Evolutionary conservation across 2,329 filamentous ascomycete genomes (phyloP).

Genomic region (Rhynchosporium graminicola): DNA sequence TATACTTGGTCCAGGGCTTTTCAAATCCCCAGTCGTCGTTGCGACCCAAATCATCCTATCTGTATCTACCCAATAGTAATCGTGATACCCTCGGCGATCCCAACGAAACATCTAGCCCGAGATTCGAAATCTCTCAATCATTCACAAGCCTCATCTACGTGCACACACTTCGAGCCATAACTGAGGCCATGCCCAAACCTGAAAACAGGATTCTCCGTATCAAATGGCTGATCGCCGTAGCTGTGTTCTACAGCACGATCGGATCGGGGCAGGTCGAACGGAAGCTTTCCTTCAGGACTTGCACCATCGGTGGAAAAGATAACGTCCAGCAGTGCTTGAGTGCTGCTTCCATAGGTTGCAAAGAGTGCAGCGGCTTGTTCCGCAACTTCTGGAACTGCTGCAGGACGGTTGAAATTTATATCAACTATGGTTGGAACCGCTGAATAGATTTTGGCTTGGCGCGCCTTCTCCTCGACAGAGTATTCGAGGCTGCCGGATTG

Average conservation of each 20-base stretch:
- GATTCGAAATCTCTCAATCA: no score
- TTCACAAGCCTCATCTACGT: no score
- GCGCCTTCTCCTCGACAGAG: not conserved
- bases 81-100: no score
- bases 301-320: not conserved
- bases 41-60: no score
- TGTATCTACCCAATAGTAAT: no score
- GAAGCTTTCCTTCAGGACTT: not conserved
- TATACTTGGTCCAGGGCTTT: no score
- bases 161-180: not conserved
- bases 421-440: not conserved
- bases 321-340: not conserved
- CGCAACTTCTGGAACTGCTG: not conserved
- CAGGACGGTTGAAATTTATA: not conserved
- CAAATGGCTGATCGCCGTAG: constrained; percentile 1
- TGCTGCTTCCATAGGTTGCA: not conserved
- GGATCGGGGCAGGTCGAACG: constrained; percentile 4
- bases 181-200: constrained; percentile 1
- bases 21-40: no score
- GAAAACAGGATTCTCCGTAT: not conserved
- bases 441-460: not conserved
- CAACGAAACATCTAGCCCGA: no score
- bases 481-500: constrained; percentile 6
- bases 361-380: not conserved
- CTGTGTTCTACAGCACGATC: not conserved